phyloP scores from a whole-genome alignment of 2,329 filamentous ascomycete genomes.

The Chaetomium sp. region DNA sequence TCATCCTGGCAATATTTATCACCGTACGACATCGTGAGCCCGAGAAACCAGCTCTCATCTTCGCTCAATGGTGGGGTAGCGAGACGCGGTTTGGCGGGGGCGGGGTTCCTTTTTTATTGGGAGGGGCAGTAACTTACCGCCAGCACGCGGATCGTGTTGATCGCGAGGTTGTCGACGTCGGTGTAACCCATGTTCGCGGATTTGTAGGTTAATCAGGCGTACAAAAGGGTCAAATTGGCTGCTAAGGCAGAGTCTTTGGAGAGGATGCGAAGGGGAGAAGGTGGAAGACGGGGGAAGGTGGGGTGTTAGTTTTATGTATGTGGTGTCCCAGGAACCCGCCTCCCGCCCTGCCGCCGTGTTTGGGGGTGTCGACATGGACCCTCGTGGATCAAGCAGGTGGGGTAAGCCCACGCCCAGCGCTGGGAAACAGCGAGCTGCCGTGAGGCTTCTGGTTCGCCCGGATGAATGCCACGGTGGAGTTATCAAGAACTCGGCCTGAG shows the following conservation, averaged over 20 bases:
- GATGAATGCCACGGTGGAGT: constrained; percentile 34
- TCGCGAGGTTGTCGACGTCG: constrained; percentile 84
- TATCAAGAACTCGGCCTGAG: constrained; percentile 25
- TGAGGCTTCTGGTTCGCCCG: constrained; percentile 35
- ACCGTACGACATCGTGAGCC: background rate
- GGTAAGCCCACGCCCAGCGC: constrained; percentile 23
- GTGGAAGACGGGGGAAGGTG: constrained; percentile 32
- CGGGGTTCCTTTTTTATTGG: constrained; percentile 28
- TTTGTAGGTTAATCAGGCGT: constrained; percentile 25
- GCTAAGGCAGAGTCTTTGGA: constrained; percentile 20
- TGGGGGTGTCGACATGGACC: constrained; percentile 31
- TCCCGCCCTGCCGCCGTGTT: constrained; percentile 11
- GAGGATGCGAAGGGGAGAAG: constrained; percentile 29
- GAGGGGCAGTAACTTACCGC: constrained; percentile 68
- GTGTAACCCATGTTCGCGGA: constrained; percentile 77
- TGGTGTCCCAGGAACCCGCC: constrained; percentile 19
- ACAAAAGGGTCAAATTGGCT: constrained; percentile 17
- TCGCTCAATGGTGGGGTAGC: constrained; percentile 24
- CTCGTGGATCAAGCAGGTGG: constrained; percentile 30
- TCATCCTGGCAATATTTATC: constrained; percentile 9
- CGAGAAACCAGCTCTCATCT: background rate
- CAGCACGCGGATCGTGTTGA: constrained; percentile 97
- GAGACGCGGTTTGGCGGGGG: constrained; percentile 33
- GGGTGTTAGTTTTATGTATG: constrained; percentile 36
- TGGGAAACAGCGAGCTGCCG: constrained; percentile 24